phyloP scores from a whole-genome alignment of 768 basidiomycete species.

The Clitopilus hobsonii region DNA sequence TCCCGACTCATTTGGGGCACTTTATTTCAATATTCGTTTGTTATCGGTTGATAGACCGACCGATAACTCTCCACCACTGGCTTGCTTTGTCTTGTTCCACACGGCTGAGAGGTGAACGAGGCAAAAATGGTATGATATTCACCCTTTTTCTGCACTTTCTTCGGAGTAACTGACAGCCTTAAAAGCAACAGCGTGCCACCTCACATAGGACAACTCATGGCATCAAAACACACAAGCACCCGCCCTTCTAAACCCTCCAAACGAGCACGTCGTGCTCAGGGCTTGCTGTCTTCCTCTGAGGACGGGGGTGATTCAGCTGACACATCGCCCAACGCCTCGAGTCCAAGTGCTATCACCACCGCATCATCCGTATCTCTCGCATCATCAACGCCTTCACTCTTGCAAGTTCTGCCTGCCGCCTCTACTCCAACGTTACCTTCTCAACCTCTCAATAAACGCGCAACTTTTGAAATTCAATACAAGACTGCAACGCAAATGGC shows the following conservation, averaged over 20 bases:
- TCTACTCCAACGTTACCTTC: too few species aligned
- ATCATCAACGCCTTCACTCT: background rate
- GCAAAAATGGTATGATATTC: too few species aligned
- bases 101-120: too few species aligned
- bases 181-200: background rate
- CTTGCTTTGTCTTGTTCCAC: too few species aligned
- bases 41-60: too few species aligned
- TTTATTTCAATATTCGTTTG: too few species aligned
- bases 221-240: background rate
- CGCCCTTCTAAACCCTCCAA: background rate
- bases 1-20: background rate
- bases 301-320: background rate
- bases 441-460: background rate
- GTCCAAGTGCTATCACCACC: too few species aligned
- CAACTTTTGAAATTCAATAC: constrained; percentile 3
- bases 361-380: background rate
- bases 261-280: background rate
- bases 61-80: too few species aligned
- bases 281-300: background rate
- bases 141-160: too few species aligned
- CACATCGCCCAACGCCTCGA: background rate
- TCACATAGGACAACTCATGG: background rate
- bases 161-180: background rate
- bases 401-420: background rate
- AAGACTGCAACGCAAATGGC: constrained; percentile 3